A percentile compares a stretch with the other conserved stretches of the same genome.
Evolutionary conservation across 106 monocot genomes (phyloP).

Genomic region (Alisma plantagoaquatica): DNA sequence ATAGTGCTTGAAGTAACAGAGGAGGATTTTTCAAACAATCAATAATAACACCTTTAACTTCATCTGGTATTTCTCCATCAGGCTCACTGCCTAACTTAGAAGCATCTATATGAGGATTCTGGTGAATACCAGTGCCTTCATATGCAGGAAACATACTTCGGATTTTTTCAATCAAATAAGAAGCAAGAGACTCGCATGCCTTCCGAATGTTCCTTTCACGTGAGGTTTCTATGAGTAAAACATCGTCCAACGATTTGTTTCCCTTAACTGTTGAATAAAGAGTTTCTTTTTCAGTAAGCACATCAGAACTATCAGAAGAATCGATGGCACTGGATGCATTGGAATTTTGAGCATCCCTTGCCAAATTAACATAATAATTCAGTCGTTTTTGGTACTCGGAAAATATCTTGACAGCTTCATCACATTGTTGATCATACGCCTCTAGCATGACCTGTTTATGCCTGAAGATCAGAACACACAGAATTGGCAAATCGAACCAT

Average conservation of each 20-base stretch:
- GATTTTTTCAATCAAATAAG: constrained; percentile 58
- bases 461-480: constrained; percentile 22
- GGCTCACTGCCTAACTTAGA: constrained; percentile 62
- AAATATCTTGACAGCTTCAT: constrained; percentile 90
- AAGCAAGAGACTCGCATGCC: constrained; percentile 86
- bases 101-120: constrained; percentile 55
- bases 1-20: constrained; percentile 62
- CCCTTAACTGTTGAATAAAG: constrained; percentile 81
- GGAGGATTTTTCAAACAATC: constrained; percentile 72
- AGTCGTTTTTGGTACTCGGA: constrained; percentile 92
- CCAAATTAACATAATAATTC: constrained; percentile 80
- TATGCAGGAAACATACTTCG: constrained; percentile 64
- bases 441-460: constrained; percentile 92
- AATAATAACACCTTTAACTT: constrained; percentile 43
- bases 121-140: constrained; percentile 71
- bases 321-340: constrained; percentile 17
- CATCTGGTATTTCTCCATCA: constrained; percentile 65
- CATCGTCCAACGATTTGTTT: constrained; percentile 65
- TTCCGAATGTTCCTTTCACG: constrained; percentile 59
- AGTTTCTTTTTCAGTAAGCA: constrained; percentile 41
- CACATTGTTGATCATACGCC: constrained; percentile 91
- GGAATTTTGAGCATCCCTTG: constrained; percentile 65
- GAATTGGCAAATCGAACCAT: too few relatives aligned
- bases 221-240: constrained; percentile 66
- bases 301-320: constrained; percentile 32